Conservation (phyloP, 495 filamentous ascomycete genomes). For the Penicillium salamii region DNA sequence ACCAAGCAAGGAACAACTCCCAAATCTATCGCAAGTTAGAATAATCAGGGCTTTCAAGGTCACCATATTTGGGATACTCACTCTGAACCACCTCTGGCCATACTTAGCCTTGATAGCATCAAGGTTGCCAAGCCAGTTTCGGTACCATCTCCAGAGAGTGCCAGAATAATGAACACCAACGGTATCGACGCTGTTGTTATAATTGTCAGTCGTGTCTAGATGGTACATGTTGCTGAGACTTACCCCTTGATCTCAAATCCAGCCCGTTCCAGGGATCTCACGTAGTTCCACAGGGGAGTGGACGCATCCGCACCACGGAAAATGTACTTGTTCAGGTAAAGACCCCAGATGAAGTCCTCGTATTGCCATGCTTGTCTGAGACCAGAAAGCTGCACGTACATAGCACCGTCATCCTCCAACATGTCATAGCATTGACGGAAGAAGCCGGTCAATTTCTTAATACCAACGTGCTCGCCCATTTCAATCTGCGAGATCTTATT, state of each 20-base stretch:
- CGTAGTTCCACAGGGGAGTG: slow-evolving; percentile 70
- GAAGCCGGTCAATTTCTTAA: slow-evolving; percentile 68
- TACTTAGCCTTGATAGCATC: slow-evolving; percentile 52
- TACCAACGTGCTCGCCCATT: slow-evolving; percentile 89
- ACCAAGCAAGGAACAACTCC: slow-evolving; percentile 33
- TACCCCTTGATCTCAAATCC: slow-evolving; percentile 60
- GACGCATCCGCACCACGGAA: slow-evolving; percentile 87
- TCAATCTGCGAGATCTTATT: slow-evolving; percentile 86
- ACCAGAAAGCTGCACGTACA: slow-evolving; percentile 83
- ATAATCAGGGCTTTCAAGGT: neutral
- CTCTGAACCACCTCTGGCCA: slow-evolving; percentile 50
- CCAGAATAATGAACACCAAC: slow-evolving; percentile 56
- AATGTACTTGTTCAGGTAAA: slow-evolving; percentile 92
- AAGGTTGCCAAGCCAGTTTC: slow-evolving; percentile 53
- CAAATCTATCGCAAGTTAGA: slow-evolving; percentile 23
- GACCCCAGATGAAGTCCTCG: slow-evolving; percentile 82
- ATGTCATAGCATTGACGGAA: slow-evolving; percentile 74
- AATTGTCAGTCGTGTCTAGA: neutral
- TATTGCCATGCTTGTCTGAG: slow-evolving; percentile 83
- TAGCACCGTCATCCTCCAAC: slow-evolving; percentile 81
- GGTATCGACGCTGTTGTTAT: slow-evolving; percentile 40
- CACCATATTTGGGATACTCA: slow-evolving; percentile 23
- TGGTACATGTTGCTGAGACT: neutral
- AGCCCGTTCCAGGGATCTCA: slow-evolving; percentile 67
- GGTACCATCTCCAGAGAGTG: slow-evolving; percentile 55